These are phyloP conservation scores for Cylindrotheca closterium DNA, from an alignment of 108 stramenopile genomes.

Conservation along the genomic window DNA sequence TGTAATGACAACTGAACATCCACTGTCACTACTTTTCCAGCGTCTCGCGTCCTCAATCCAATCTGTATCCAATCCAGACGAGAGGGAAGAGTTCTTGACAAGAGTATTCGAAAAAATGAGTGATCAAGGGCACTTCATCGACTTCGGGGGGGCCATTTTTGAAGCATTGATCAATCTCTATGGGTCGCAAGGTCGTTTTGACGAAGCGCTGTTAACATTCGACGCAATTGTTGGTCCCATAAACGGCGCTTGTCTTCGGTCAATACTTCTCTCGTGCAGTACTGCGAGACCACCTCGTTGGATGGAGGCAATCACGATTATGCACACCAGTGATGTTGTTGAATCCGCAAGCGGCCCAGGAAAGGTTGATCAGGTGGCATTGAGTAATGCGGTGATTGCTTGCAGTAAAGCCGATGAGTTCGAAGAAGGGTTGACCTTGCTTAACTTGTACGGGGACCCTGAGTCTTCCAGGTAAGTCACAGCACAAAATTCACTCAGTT, in stretches of 20 bases:
- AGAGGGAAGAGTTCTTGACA: background rate
- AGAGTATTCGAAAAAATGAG: slow-evolving; percentile 10
- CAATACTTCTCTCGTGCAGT: slow-evolving; percentile 55
- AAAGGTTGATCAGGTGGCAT: slow-evolving; percentile 42
- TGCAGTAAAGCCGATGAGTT: slow-evolving; percentile 55
- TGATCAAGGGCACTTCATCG: slow-evolving; percentile 5
- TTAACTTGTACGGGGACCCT: slow-evolving; percentile 50
- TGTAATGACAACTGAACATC: no score
- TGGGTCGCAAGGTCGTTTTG: slow-evolving; percentile 33
- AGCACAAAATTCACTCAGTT: background rate
- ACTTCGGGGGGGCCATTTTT: slow-evolving; percentile 48
- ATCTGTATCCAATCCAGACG: background rate
- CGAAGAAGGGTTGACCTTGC: slow-evolving; percentile 58
- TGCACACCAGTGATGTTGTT: slow-evolving; percentile 63
- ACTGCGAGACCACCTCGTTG: slow-evolving; percentile 33
- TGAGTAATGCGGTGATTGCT: slow-evolving; percentile 46
- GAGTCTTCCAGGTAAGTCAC: slow-evolving; percentile 5
- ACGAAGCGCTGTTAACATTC: slow-evolving; percentile 41
- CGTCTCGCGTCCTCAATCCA: slow-evolving; percentile 12
- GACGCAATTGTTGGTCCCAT: slow-evolving; percentile 44
- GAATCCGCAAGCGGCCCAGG: slow-evolving; percentile 39
- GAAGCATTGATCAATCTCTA: slow-evolving; percentile 49
- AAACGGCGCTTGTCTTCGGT: slow-evolving; percentile 60
- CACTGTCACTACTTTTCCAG: background rate
- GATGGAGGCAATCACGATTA: slow-evolving; percentile 52